Conservation (phyloP, 768 basidiomycete species). For the Hebeloma cylindrosporum region DNA sequence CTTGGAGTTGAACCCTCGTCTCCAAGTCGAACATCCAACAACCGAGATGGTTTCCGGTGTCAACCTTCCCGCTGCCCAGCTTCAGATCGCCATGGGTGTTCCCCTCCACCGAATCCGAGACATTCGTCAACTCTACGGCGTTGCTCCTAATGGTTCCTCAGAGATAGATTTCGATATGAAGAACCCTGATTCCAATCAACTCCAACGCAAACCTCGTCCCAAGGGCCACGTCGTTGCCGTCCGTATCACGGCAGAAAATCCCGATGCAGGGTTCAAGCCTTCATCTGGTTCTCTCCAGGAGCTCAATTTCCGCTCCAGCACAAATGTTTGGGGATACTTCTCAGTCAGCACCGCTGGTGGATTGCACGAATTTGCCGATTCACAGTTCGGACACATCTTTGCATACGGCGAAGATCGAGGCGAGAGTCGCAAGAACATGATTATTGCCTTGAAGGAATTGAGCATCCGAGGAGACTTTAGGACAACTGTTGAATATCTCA, state of each 20-base stretch:
- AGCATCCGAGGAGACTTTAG: slow-evolving; percentile 99
- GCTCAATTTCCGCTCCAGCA: slow-evolving; percentile 98
- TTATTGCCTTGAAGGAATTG: slow-evolving; percentile 95
- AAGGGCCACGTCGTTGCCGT: slow-evolving; percentile 99
- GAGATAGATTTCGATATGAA: slow-evolving; percentile 97
- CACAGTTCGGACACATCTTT: slow-evolving; percentile 99
- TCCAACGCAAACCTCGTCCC: slow-evolving; percentile 92
- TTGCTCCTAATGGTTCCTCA: slow-evolving; percentile 83
- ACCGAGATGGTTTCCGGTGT: slow-evolving; percentile 99
- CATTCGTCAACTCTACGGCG: slow-evolving; percentile 94
- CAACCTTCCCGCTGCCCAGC: slow-evolving; percentile 95
- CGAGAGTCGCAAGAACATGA: slow-evolving; percentile 98
- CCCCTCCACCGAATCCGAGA: slow-evolving; percentile 94
- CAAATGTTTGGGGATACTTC: slow-evolving; percentile 99
- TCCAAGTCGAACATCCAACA: slow-evolving; percentile 99
- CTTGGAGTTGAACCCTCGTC: slow-evolving; percentile 97
- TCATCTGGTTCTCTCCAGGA: slow-evolving; percentile 97
- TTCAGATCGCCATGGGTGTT: slow-evolving; percentile 98
- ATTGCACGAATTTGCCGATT: slow-evolving; percentile 98
- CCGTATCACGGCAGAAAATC: slow-evolving; percentile 99
- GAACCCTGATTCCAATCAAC: slow-evolving; percentile 81
- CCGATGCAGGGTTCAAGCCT: slow-evolving; percentile 99
- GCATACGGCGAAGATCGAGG: slow-evolving; percentile 96
- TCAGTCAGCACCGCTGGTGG: slow-evolving; percentile 95
- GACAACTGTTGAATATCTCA: slow-evolving; percentile 98